A percentile compares a stretch with the other conserved stretches of the same genome.
phyloP scores from a whole-genome alignment of 1,284 basidiomycete species.

The Kalmanozyma brasiliensis region DNA sequence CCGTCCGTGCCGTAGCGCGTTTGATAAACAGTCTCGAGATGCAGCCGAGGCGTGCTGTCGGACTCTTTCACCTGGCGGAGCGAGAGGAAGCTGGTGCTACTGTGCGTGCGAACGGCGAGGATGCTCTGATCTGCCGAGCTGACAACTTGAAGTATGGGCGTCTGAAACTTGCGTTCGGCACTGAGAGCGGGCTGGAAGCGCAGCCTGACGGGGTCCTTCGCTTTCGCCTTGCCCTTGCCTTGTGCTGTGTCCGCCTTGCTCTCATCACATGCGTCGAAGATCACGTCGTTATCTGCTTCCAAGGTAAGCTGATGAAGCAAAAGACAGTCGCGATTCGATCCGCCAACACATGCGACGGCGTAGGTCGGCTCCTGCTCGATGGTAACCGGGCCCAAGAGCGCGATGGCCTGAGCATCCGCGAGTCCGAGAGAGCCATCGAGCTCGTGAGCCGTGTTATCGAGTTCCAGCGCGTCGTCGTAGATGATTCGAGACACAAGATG shows the following conservation, averaged over 20 bases:
- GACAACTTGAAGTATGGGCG: constrained; percentile 31
- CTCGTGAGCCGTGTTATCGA: constrained; percentile 9
- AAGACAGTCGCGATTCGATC: constrained; percentile 24
- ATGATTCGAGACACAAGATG: constrained; percentile 21
- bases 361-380: constrained; percentile 1
- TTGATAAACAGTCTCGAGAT: constrained; percentile 12
- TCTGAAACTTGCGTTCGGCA: constrained; percentile 13
- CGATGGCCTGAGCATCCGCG: constrained; percentile 30
- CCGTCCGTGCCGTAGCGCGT: constrained; percentile 6
- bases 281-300: not conserved
- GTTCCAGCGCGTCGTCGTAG: constrained; percentile 18
- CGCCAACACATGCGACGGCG: constrained; percentile 23
- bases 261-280: not conserved
- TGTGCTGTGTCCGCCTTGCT: not conserved
- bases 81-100: constrained; percentile 18
- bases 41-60: not conserved
- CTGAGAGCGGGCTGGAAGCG: constrained; percentile 19
- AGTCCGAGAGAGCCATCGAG: constrained; percentile 24
- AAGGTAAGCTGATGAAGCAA: constrained; percentile 32
- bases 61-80: not conserved
- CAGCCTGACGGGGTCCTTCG: constrained; percentile 3
- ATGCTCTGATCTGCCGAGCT: constrained; percentile 4
- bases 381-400: constrained; percentile 29
- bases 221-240: constrained; percentile 18
- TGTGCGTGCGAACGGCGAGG: constrained; percentile 23